Base-by-base conservation (phyloP, 164 flowering plant species). In the Stephania japonica region DNA sequence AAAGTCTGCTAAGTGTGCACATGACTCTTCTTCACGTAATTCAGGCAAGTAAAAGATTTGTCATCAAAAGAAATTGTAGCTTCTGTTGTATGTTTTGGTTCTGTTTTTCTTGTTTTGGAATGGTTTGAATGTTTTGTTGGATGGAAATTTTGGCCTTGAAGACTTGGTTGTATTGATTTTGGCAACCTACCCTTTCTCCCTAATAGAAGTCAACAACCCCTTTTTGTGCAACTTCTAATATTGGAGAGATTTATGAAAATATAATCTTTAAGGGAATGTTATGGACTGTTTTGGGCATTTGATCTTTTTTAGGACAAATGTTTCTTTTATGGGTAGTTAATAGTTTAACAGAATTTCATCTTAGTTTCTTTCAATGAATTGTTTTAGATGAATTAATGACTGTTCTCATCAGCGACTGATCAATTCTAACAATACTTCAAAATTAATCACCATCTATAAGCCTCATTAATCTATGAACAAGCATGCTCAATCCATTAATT, bases 1-100 rank as follows among this genome's bases (percentile, higher is more conserved):
- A 32, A 71, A 73, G 32, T 76, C 87, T 70, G 83, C 80, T 63
- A 81, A 79, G 80, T 79, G 75, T 49, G 86, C 81, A 61, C 91
- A 86, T 80, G 86, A 80, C 75, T 83, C 89, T 70, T 83, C 89
- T 1, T 56, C 64, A 53, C 65, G 62, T 42, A 71, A 78, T 32
- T 70, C 81, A 32, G 84, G 81, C 72, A 53, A 66, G 56, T 67
- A 47, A 3, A 23, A 42, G 66, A 7, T 19, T 64, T 7, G 3
- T 12, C 73, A 6, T 65, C 27, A 10, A 70, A 23, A 18, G 49
- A n/a, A 10, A 23, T 65, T 9, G 38, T 32, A 4, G 38, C 38
- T 67, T 67, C 18, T 13, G 5, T 16, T 49, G 18, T 27, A 6
- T 0, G 26, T 18, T 67, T 74, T 61, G 42, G 21, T 53, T 61